A percentile compares a stretch with the other conserved stretches of the same genome.
These are phyloP conservation scores for Heterobasidion parviporum DNA, from an alignment of 1,284 basidiomycete species.

Conservation along the genomic window DNA sequence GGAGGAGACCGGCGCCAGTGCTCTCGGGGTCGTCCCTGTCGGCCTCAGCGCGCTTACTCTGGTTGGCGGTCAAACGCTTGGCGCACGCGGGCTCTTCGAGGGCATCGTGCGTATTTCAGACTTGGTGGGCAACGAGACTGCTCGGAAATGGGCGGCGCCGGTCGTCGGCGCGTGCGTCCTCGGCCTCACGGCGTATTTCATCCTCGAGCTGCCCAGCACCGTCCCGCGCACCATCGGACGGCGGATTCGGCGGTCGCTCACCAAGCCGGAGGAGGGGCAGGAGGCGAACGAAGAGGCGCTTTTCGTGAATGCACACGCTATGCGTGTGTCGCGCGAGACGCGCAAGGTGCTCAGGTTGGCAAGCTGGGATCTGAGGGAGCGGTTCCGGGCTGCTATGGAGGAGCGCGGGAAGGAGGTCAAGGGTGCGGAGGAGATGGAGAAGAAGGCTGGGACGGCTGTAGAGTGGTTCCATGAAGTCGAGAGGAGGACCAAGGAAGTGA, in stretches of 20 bases:
- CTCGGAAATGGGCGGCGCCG: conserved; percentile 85
- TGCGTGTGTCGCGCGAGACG: conserved; percentile 78
- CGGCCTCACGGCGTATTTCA: conserved; percentile 76
- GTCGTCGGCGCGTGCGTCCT: conserved; percentile 71
- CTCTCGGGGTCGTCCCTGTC: conserved; percentile 68
- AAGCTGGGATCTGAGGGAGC: conserved; percentile 86
- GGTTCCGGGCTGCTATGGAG: conserved; percentile 79
- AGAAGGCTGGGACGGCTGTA: conserved; percentile 62
- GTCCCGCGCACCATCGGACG: conserved; percentile 91
- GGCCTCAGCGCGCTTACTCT: conserved; percentile 85
- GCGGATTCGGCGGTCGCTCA: conserved; percentile 56
- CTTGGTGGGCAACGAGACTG: conserved; percentile 74
- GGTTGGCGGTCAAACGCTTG: conserved; percentile 75
- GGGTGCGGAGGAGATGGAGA: conserved; percentile 69
- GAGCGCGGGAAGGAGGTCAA: conserved; percentile 71
- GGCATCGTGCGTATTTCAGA: conserved; percentile 69
- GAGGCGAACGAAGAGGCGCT: conserved; percentile 32
- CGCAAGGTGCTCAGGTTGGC: conserved; percentile 91
- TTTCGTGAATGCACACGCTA: conserved; percentile 67
- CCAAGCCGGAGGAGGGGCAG: conserved; percentile 27
- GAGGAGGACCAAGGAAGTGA: conserved; percentile 48
- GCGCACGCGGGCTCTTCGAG: conserved; percentile 73
- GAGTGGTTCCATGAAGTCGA: conserved; percentile 63
- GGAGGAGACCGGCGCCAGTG: conserved; percentile 52
- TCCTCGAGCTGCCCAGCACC: conserved; percentile 84